A percentile compares a stretch with the other conserved stretches of the same genome.
These are phyloP conservation scores for Petunia axillaris DNA, from an alignment of 257 asterid species.

Conservation along the genomic window DNA sequence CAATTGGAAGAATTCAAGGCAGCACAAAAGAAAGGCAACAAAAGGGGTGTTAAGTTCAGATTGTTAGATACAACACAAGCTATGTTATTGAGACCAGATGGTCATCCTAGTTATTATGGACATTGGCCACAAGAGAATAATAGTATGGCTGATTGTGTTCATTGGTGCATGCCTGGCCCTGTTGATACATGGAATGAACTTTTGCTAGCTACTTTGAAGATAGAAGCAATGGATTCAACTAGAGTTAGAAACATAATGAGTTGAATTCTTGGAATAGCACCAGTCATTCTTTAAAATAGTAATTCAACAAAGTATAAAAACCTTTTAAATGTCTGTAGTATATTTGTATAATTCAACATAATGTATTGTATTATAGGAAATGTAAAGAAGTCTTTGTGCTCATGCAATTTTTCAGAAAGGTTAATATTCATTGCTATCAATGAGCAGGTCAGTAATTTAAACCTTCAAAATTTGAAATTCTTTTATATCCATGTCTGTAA, in stretches of 20 bases:
- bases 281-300: background rate
- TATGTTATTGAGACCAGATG: conserved; percentile 68
- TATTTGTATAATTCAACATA: too few relatives aligned
- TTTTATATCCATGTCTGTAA: too few relatives aligned
- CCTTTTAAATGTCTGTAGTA: too few relatives aligned
- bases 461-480: too few relatives aligned
- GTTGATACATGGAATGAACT: conserved; percentile 40
- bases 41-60: conserved; percentile 39
- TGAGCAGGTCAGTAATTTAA: too few relatives aligned
- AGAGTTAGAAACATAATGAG: conserved; percentile 6
- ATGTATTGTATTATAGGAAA: too few relatives aligned
- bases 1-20: conserved; percentile 57
- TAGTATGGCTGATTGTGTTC: conserved; percentile 42
- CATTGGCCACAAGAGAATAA: conserved; percentile 64
- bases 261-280: background rate
- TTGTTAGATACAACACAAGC: conserved; percentile 56
- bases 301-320: too few relatives aligned
- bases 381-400: too few relatives aligned
- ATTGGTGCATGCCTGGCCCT: conserved; percentile 46
- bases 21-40: conserved; percentile 38
- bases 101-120: conserved; percentile 65
- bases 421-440: too few relatives aligned
- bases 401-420: too few relatives aligned
- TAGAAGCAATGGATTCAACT: conserved; percentile 22
- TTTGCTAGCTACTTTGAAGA: conserved; percentile 32